Evolutionary conservation across 768 basidiomycete genomes (phyloP).

Genomic region (Lentinula raphanica): DNA sequence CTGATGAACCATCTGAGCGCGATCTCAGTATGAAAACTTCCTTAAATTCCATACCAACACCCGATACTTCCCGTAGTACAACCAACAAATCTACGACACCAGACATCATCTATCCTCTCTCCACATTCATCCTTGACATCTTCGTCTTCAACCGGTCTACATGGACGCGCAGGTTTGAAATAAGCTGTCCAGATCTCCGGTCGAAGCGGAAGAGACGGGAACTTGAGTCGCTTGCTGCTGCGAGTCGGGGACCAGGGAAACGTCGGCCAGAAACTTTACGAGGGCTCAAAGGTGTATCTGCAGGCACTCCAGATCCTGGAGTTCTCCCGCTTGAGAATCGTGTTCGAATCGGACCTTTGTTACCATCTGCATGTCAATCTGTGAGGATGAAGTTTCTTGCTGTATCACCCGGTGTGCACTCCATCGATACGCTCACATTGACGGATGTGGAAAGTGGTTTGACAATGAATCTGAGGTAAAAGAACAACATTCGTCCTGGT

Average conservation of each 20-base stretch:
- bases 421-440: conserved; percentile 64
- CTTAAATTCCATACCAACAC: neutral
- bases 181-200: conserved; percentile 54
- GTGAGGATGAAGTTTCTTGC: conserved; percentile 85
- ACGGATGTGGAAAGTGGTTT: conserved; percentile 73
- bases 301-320: conserved; percentile 39
- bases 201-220: conserved; percentile 36
- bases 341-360: conserved; percentile 77
- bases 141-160: conserved; percentile 82
- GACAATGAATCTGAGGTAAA: conserved; percentile 67
- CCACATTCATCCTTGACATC: conserved; percentile 76
- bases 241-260: conserved; percentile 22
- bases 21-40: neutral
- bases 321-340: conserved; percentile 74
- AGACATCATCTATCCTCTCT: conserved; percentile 63
- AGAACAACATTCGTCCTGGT: neutral
- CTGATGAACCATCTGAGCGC: neutral
- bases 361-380: conserved; percentile 80
- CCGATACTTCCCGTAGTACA: neutral
- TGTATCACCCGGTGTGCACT: conserved; percentile 72
- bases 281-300: neutral
- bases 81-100: conserved; percentile 6
- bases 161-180: conserved; percentile 73
- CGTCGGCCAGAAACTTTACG: conserved; percentile 20
- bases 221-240: conserved; percentile 20